Evolutionary conservation across 176 grass and related monocot genomes (phyloP).

Genomic region (Pontederia paniculata): DNA sequence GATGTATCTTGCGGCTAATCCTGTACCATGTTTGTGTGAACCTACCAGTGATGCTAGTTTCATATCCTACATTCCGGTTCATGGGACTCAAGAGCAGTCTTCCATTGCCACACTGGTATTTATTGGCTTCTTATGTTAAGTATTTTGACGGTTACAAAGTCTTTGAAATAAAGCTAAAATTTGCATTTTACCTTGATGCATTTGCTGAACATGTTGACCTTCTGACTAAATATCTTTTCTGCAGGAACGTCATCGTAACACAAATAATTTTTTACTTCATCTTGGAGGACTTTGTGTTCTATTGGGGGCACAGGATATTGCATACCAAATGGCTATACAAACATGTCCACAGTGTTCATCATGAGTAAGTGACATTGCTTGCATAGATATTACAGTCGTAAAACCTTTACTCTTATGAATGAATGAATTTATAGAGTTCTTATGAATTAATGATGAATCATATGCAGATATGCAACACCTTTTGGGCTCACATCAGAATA

Average conservation of each 20-base stretch:
- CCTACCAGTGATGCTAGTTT: not conserved
- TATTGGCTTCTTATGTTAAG: not conserved
- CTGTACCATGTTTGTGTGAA: not conserved
- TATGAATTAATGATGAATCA: not conserved
- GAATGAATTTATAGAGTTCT: not conserved
- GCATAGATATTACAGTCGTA: constrained; percentile 9
- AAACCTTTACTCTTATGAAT: not conserved
- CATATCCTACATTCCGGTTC: not conserved
- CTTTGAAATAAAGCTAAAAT: too few relatives aligned
- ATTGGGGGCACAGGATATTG: constrained; percentile 77
- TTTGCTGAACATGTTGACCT: too few relatives aligned
- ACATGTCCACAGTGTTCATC: constrained; percentile 81
- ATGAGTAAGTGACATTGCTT: constrained; percentile 40
- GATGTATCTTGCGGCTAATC: not conserved
- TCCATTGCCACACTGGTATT: constrained; percentile 1
- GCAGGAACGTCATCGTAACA: constrained; percentile 55
- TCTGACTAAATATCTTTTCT: too few relatives aligned
- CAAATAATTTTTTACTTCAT: constrained; percentile 93
- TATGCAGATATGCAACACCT: constrained; percentile 72
- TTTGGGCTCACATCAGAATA: constrained; percentile 90
- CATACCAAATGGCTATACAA: constrained; percentile 96
- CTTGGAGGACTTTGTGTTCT: constrained; percentile 92
- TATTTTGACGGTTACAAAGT: too few relatives aligned
- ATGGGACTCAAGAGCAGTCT: not conserved
- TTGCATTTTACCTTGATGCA: too few relatives aligned